Conservation (phyloP, 169 alveolate species). For the Fabrea salina region DNA sequence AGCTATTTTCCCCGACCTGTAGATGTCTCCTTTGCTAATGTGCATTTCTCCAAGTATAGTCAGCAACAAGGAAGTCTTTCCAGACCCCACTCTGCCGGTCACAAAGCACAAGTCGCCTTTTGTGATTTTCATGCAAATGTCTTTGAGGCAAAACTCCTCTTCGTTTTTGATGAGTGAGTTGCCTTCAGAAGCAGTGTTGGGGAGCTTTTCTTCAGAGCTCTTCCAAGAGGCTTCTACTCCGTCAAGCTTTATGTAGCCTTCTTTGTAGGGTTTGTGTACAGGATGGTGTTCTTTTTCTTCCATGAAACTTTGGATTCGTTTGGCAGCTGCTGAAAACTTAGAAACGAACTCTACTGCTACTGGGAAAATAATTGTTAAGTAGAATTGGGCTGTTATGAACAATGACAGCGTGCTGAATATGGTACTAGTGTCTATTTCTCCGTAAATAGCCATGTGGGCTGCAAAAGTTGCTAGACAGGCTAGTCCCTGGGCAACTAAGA, state of each 20-base stretch:
- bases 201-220: too few relatives aligned
- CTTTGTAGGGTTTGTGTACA: not conserved
- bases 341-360: not conserved
- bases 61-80: conserved; percentile 59
- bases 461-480: not conserved
- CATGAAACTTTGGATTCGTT: not conserved
- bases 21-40: not conserved
- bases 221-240: not conserved
- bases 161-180: too few relatives aligned
- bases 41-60: conserved; percentile 22
- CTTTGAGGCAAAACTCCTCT: conserved; percentile 20
- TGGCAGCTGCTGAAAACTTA: not conserved
- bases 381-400: not conserved
- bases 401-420: not conserved
- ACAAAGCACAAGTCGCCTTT: conserved; percentile 63
- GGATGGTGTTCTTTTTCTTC: not conserved
- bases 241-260: not conserved
- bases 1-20: conserved; percentile 36
- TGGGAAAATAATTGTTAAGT: not conserved
- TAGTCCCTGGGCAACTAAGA: not conserved
- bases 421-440: not conserved
- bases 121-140: conserved; percentile 48
- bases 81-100: conserved; percentile 69
- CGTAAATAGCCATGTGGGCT: not conserved
- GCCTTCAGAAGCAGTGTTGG: too few relatives aligned